Base-by-base conservation (phyloP, 2,329 filamentous ascomycete genomes). In the Pseudogymnoascus verrucosus region DNA sequence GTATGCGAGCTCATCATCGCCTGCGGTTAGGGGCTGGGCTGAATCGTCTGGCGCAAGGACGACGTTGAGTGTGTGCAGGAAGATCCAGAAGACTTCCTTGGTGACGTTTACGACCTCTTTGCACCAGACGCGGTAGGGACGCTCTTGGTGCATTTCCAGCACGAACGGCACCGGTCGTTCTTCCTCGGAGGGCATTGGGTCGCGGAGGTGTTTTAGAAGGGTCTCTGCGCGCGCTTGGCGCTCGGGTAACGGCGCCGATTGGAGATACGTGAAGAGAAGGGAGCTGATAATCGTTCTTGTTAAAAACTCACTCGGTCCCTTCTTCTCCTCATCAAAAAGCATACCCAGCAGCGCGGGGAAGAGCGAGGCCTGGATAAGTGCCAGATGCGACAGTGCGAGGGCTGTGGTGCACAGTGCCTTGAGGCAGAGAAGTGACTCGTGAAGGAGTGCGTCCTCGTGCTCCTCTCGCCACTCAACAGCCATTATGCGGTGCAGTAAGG, bases 51-150 rank as follows among this genome's bases (percentile, higher is more conserved):
- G 84, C 36, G 90, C 76, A 21, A 91, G 83, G 39, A 98, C 84
- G 54, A 97, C 88, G 71, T 98, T 98, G 64, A 96, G 81, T 69
- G 96, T 90, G 76, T 98, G 93, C 62, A 98, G 82, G 78, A 98
- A 99, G 73, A 98, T 98, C 93, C 93, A 99, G 74, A 99, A 99
- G 28, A 98, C 93, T 75, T 99, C 93, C 75, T 97, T 97, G 44
- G 93, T 96, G 59, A 98, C 93, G 70, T 90, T 93, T 65, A 88
- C 88, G 16, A 93, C 86, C 76, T 99, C 95, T 75, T 93, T 95
- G 77, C 89, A 91, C 93, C 93, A 99, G 2, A 96, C 84, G 36
- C 91, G 89, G 75, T 97, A 99, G 0, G 93, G 93, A 0, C 93
- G 85, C 60, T 91, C 85, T 37, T 88, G 87, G 69, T 90, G 89